phyloP scores from a whole-genome alignment of 164 flowering plant species.

The Stephania yunnanensis region DNA sequence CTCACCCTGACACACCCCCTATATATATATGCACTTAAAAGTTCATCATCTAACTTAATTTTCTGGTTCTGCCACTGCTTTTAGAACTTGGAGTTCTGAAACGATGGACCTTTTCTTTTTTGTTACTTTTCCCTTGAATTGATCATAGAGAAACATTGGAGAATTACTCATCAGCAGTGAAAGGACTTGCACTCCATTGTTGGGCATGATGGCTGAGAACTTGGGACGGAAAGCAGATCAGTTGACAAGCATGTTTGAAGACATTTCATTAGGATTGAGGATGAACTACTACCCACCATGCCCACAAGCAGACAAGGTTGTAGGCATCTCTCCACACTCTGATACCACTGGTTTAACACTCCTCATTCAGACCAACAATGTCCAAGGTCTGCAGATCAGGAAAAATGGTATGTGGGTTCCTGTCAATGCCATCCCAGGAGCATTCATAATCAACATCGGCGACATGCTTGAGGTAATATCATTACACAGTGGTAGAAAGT shows the following conservation, averaged over 20 bases:
- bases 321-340: slow-evolving; percentile 7
- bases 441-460: neutral
- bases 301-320: slow-evolving; percentile 2
- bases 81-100: no score
- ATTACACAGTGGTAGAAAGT: no score
- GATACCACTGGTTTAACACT: neutral
- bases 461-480: neutral
- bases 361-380: neutral
- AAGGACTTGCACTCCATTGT: neutral
- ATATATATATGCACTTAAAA: no score
- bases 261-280: neutral
- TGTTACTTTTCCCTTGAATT: neutral
- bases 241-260: slow-evolving; percentile 2
- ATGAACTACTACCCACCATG: slow-evolving; percentile 3
- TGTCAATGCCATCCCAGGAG: neutral
- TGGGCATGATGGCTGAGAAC: slow-evolving; percentile 4
- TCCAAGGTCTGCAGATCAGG: neutral
- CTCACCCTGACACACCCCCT: no score
- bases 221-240: neutral
- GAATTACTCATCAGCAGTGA: neutral
- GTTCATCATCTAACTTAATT: no score
- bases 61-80: no score
- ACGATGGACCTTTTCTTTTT: no score
- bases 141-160: neutral
- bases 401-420: neutral